Conservation (phyloP, 176 grass and related monocot species). For the Carex littledalei region DNA sequence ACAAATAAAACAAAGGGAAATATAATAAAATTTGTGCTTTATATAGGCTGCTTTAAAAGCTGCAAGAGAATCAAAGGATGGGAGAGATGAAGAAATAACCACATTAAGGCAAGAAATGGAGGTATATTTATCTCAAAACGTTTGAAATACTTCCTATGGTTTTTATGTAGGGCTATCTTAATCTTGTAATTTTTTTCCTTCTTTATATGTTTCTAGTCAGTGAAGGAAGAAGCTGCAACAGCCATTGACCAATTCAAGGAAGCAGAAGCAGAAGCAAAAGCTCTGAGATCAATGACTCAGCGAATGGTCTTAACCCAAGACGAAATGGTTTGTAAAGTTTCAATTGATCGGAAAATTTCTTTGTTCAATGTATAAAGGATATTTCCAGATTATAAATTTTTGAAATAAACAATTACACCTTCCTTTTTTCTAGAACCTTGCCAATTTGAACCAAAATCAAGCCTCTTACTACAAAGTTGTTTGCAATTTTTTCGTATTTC, state of each 20-base stretch:
- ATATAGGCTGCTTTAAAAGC: constrained; percentile 76
- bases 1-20: not conserved
- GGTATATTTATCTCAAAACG: constrained; percentile 33
- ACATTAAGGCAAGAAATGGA: constrained; percentile 75
- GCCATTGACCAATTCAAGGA: constrained; percentile 70
- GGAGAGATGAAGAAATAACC: constrained; percentile 69
- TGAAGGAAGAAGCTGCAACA: constrained; percentile 64
- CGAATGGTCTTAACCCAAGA: constrained; percentile 95
- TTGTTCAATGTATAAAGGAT: not conserved
- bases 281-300: constrained; percentile 81
- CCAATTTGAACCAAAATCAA: not conserved
- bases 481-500: not conserved
- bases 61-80: constrained; percentile 79
- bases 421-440: not conserved
- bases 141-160: not conserved
- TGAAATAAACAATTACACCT: not conserved
- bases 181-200: not conserved
- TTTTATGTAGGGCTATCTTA: not conserved
- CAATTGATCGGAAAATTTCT: constrained; percentile 29
- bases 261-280: constrained; percentile 66
- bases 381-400: not conserved
- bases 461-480: not conserved
- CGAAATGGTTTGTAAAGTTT: constrained; percentile 66
- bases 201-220: constrained; percentile 32
- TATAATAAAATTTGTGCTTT: not conserved